Base-by-base conservation (phyloP, 257 asterid species). In the Rauvolfia tetraphylla region DNA sequence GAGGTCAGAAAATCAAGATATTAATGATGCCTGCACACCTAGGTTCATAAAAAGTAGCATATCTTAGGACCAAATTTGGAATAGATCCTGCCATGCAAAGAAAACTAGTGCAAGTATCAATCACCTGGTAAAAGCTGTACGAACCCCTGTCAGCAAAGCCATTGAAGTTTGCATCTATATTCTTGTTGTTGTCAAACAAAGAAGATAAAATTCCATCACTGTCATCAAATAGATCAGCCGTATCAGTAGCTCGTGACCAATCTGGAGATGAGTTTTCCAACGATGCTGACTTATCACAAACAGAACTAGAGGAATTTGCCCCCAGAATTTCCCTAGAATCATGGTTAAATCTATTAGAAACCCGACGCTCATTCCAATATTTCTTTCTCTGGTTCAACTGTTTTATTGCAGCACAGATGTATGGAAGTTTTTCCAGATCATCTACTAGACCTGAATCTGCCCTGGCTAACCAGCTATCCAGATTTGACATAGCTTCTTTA, bases 391-490 rank as follows among this genome's bases (percentile, higher is more conserved):
- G 89, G 84, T 89, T 87, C 81, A 95, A 81, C 72, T 87, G 97
- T 76, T 90, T 89, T 86, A 91, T 83, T 63, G 99, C 99, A 73
- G 96, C 90, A 82, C 92, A 90, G 72, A 95, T 94, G 88, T 87
- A 92, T 0, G 99, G 99, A 83, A 92, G 97, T 81, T 89, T 92
- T 83, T 89, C 94, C 79, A 91, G 77, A 89, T 95, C 99, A 87
- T 95, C 99, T 78, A 89, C 98, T 49, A 91, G 86, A 76, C 99
- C 98, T 2, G 99, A 92, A 61, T 95, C 90, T 38, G 94, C 96
- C 86, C 89, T 89, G 72, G 98, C 99, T 80, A 95, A 85, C 99
- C 99, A 95, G 82, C 91, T 82, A 84, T 95, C 97, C 17, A 95
- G 88, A 85, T 91, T 91, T 25, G 93, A 81, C 89, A 92, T 85